Evolutionary conservation across 23 red algal species (phyloP), one percentile per base, ranked within the genome.

Genomic region (Cyanidiococcus yangmingshanensis): DNA sequence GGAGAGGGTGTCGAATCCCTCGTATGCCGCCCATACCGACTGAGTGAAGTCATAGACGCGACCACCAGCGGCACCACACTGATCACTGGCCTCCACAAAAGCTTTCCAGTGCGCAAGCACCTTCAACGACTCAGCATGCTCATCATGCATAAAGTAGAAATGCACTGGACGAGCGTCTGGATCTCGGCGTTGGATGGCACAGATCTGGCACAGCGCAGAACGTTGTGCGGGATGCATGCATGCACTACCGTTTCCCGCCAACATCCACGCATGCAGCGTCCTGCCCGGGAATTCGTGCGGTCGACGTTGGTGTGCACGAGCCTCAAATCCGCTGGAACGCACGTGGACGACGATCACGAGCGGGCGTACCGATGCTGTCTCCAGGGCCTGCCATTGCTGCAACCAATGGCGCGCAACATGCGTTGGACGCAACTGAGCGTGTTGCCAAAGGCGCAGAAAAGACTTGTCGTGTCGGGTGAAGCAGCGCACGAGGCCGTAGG

Each of bases 401-500:
- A 71, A 3, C n/a, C 63, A 35, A 3, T 27, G 27, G 12, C 12
- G 7, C 16, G 21, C 63, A 35, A 32, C 63, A 25, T 12, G 21
- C 12, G 63, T 25, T 35, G 7, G 12, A 29, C 63, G 63, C 63
- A 71, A 35, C 32, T 7, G 7, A 35, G 32, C 32, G n/a, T 29
- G 32, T 30, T 35, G 63, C 63, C 63, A 71, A 7, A 71, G 63
- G 7, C 63, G 63, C 63, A 71, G 27, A 30, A 71, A 71, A 7
- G 21, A 25, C n/a, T 12, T 29, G 3, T 71, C 63, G n/a, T 7
- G 3, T 12, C 63, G 63, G 16, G 63, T 32, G 27, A 71, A 71
- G 32, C 63, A 71, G 3, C 63, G 63, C 63, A 71, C 32, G 3
- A 71, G 63, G 63, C 63, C 63, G 63, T 71, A 71, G 7, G 32